Evolutionary conservation across 768 basidiomycete species (phyloP).

Genomic region (Lentinula sp.): DNA sequence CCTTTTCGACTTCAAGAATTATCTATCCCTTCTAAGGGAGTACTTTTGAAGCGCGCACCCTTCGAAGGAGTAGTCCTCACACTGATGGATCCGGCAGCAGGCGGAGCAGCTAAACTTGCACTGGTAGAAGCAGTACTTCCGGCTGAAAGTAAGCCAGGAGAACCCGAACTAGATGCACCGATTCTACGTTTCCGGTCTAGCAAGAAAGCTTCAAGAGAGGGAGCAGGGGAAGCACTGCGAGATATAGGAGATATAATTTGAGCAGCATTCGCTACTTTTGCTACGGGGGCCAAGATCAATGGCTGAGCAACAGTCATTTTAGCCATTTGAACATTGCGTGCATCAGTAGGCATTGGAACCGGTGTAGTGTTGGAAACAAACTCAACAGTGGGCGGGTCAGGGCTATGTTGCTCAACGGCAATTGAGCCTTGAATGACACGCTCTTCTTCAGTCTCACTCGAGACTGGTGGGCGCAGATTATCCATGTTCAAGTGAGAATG

Average conservation of each 20-base stretch:
- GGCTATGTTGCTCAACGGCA: not conserved
- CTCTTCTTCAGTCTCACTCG: not conserved
- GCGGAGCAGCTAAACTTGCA: constrained; percentile 9
- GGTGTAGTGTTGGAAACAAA: not conserved
- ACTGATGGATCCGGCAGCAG: constrained; percentile 14
- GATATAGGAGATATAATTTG: constrained; percentile 16
- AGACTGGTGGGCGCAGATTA: not conserved
- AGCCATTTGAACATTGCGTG: not conserved
- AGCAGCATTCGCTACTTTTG: constrained; percentile 8
- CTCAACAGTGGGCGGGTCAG: not conserved
- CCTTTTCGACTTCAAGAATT: not conserved
- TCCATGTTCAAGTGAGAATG: constrained; percentile 1
- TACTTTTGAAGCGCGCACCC: constrained; percentile 69
- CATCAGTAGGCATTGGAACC: not conserved
- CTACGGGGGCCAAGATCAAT: constrained; percentile 6
- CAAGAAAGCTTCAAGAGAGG: constrained; percentile 61
- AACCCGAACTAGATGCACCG: constrained; percentile 14
- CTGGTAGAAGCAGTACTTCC: constrained; percentile 1
- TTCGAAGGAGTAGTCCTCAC: constrained; percentile 22
- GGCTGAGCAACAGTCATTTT: constrained; percentile 6
- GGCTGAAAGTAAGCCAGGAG: constrained; percentile 3
- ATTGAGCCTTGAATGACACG: not conserved
- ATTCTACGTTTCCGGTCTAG: constrained; percentile 60
- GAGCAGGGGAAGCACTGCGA: constrained; percentile 40
- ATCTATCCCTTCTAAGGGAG: constrained; percentile 46